Conservation (phyloP, 2,329 filamentous ascomycete species). For the Cercospora sesami region DNA sequence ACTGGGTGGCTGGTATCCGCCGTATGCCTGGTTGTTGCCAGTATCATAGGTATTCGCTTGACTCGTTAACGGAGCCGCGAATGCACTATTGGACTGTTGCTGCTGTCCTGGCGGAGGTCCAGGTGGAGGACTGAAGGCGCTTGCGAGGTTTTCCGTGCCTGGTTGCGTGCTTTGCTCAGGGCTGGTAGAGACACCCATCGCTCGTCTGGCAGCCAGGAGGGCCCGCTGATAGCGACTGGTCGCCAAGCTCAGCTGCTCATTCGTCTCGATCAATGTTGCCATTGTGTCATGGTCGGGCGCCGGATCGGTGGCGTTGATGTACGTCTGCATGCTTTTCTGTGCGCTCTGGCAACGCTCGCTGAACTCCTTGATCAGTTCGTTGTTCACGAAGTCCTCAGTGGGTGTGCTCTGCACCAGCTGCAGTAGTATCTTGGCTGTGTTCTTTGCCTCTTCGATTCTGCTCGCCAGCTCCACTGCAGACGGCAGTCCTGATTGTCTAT, state of each 20-base stretch:
- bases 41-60: conserved; percentile 4
- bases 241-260: conserved; percentile 82
- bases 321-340: conserved; percentile 76
- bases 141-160: conserved; percentile 10
- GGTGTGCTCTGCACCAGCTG: conserved; percentile 88
- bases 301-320: conserved; percentile 78
- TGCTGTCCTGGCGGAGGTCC: conserved; percentile 18
- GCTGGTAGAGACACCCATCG: conserved; percentile 36
- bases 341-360: conserved; percentile 80
- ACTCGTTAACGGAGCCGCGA: neutral
- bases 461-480: conserved; percentile 73
- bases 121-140: conserved; percentile 22
- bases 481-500: conserved; percentile 50
- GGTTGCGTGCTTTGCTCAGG: conserved; percentile 22
- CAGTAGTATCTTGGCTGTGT: conserved; percentile 85
- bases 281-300: conserved; percentile 90
- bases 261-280: conserved; percentile 88
- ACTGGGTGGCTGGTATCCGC: conserved; percentile 25
- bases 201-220: conserved; percentile 60
- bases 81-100: conserved; percentile 7
- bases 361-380: conserved; percentile 93
- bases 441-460: conserved; percentile 84
- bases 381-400: conserved; percentile 69
- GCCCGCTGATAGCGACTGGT: conserved; percentile 83
- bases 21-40: neutral